A percentile compares a stretch with the other conserved stretches of the same genome.
Evolutionary conservation across 108 stramenopile genomes (phyloP).

Genomic region (Pseudonitzschia pungens): DNA sequence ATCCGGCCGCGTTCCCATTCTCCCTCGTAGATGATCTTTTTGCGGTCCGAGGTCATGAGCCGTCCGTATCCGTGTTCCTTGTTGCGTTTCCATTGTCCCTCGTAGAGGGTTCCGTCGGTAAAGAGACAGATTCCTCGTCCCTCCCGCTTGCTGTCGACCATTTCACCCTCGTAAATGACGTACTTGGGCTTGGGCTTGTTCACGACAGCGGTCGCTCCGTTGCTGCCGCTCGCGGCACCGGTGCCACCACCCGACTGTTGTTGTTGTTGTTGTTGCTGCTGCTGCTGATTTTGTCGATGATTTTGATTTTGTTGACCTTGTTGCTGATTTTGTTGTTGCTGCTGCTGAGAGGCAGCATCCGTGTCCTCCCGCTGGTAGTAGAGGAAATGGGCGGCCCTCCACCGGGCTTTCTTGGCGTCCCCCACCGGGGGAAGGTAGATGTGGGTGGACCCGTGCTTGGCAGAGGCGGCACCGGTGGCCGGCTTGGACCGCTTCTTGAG

Average conservation of each 20-base stretch:
- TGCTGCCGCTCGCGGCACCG: background rate
- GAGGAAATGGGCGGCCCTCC: slow-evolving; percentile 82
- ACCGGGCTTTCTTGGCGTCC: slow-evolving; percentile 71
- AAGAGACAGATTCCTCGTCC: slow-evolving; percentile 85
- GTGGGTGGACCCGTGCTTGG: slow-evolving; percentile 4
- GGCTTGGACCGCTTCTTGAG: background rate
- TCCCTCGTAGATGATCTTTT: slow-evolving; percentile 75
- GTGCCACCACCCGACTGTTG: background rate
- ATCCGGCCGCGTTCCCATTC: slow-evolving; percentile 85
- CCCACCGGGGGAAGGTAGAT: slow-evolving; percentile 57
- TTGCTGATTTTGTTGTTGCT: too few relatives aligned
- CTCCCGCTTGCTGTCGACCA: slow-evolving; percentile 65
- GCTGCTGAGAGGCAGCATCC: background rate
- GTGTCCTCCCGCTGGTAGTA: slow-evolving; percentile 65
- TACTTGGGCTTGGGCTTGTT: slow-evolving; percentile 34
- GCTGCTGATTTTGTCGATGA: too few relatives aligned
- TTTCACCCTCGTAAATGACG: slow-evolving; percentile 89
- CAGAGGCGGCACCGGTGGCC: background rate
- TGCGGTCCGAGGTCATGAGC: slow-evolving; percentile 76
- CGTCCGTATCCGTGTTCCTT: slow-evolving; percentile 85
- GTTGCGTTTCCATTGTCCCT: slow-evolving; percentile 83
- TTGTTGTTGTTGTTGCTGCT: slow-evolving; percentile 11
- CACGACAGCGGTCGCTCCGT: background rate
- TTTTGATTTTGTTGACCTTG: too few relatives aligned
- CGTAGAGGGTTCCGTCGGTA: slow-evolving; percentile 77